Evolutionary conservation across 2,329 filamentous ascomycete genomes (phyloP).

Genomic region (Ceratocystis diversiconidia): DNA sequence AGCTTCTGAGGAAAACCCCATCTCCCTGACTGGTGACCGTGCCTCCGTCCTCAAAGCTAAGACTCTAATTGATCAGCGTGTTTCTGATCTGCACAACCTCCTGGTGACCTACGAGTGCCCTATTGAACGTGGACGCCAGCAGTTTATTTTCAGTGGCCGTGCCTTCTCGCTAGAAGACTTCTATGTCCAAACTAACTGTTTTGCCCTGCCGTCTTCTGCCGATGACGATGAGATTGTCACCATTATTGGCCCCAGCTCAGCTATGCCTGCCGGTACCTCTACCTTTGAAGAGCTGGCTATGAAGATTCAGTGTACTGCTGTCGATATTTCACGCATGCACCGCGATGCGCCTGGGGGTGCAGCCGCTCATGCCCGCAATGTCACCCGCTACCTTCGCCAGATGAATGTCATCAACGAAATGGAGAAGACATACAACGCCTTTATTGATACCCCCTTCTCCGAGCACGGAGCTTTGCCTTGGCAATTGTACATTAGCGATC

Average conservation of each 20-base stretch:
- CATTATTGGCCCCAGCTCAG: conserved; percentile 64
- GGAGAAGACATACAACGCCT: conserved; percentile 66
- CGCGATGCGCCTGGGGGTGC: conserved; percentile 57
- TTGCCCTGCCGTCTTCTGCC: conserved; percentile 63
- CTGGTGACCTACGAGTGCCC: conserved; percentile 65
- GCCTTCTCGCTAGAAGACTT: conserved; percentile 74
- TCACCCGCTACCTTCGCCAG: conserved; percentile 77
- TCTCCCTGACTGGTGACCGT: conserved; percentile 77
- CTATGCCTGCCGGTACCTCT: conserved; percentile 61
- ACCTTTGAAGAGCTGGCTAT: conserved; percentile 79
- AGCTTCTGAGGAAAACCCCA: conserved; percentile 55
- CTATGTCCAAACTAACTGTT: conserved; percentile 78
- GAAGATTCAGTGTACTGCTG: conserved; percentile 68
- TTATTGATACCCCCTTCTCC: conserved; percentile 66
- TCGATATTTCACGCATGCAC: conserved; percentile 72
- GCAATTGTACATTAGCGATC: conserved; percentile 78
- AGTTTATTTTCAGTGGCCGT: conserved; percentile 71
- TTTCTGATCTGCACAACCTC: conserved; percentile 59
- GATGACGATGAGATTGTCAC: conserved; percentile 73
- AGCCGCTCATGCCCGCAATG: conserved; percentile 64
- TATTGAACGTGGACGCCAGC: conserved; percentile 76
- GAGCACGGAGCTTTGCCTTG: conserved; percentile 60
- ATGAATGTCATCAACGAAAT: conserved; percentile 70
- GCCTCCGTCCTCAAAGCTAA: conserved; percentile 65
- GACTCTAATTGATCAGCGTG: conserved; percentile 65